phyloP scores from a whole-genome alignment of 768 basidiomycete species.

The Tricholoma saponaceum region DNA sequence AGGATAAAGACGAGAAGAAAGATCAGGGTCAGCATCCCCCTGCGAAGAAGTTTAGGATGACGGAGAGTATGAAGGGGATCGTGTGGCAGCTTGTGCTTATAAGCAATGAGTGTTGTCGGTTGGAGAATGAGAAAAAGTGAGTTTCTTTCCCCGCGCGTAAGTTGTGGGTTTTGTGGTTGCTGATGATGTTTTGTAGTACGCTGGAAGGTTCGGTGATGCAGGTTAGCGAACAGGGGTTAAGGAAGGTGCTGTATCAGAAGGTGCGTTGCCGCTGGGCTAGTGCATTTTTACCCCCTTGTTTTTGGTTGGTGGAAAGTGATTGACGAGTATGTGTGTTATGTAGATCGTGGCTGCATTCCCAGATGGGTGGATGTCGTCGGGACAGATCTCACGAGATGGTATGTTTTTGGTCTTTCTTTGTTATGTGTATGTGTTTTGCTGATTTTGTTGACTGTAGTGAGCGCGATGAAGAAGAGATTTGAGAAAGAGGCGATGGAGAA shows the following conservation, averaged over 20 bases:
- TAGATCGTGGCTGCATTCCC: slow-evolving; percentile 81
- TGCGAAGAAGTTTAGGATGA: slow-evolving; percentile 71
- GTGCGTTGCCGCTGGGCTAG: no score
- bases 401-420: not conserved
- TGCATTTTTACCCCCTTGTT: not conserved
- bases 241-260: slow-evolving; percentile 80
- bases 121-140: slow-evolving; percentile 65
- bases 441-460: slow-evolving; percentile 42
- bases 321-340: not conserved
- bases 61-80: slow-evolving; percentile 73
- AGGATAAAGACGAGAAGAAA: slow-evolving; percentile 27
- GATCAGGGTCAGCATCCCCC: slow-evolving; percentile 55
- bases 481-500: slow-evolving; percentile 71
- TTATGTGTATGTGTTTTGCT: not conserved
- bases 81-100: slow-evolving; percentile 80
- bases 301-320: not conserved
- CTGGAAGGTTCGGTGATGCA: slow-evolving; percentile 67
- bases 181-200: slow-evolving; percentile 24
- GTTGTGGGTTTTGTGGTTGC: slow-evolving; percentile 3
- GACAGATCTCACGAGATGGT: slow-evolving; percentile 87
- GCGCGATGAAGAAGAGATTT: slow-evolving; percentile 78
- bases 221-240: slow-evolving; percentile 76
- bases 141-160: slow-evolving; percentile 9
- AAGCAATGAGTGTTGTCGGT: slow-evolving; percentile 77
- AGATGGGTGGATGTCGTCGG: slow-evolving; percentile 80